Percentiles rank a stretch among this genome's conserved stretches.
Conservation (phyloP, 1,284 basidiomycete species). For the Ceratobasidium sp. region DNA sequence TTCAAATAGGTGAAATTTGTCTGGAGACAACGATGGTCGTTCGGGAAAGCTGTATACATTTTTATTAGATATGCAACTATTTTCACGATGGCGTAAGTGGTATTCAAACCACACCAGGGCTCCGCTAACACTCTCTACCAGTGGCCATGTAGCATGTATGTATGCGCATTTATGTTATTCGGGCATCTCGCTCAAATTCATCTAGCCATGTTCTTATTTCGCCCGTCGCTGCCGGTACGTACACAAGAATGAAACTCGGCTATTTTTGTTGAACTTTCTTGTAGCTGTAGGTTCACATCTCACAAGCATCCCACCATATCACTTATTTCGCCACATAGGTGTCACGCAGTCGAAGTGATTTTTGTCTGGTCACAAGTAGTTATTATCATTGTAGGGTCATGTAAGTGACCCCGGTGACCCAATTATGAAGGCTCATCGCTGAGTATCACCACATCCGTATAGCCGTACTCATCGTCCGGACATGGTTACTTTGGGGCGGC, state of each 20-base stretch:
- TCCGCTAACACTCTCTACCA: not conserved
- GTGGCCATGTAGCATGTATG: conserved; percentile 27
- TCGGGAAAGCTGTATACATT: conserved; percentile 21
- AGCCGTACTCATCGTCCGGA: conserved; percentile 25
- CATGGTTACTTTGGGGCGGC: conserved; percentile 32
- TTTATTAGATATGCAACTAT: conserved; percentile 20
- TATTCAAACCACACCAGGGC: not conserved
- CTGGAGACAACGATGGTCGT: conserved; percentile 27
- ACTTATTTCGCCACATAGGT: not conserved
- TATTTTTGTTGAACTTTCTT: not conserved
- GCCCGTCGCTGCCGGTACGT: conserved; percentile 16
- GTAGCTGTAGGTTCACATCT: conserved; percentile 1
- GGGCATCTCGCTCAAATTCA: not conserved
- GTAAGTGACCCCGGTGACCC: not conserved
- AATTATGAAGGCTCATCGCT: not conserved
- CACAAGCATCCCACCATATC: not conserved
- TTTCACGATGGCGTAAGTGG: conserved; percentile 22
- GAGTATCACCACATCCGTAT: not conserved
- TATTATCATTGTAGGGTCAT: conserved; percentile 18
- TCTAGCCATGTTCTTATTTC: conserved; percentile 17
- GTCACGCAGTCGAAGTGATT: conserved; percentile 1
- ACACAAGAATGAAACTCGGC: no score
- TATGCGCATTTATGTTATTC: not conserved
- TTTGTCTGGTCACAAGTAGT: conserved; percentile 26
- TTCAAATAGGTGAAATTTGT: conserved; percentile 12